Evolutionary conservation across 495 filamentous ascomycete genomes (phyloP).

Genomic region (Penicillium herquei): DNA sequence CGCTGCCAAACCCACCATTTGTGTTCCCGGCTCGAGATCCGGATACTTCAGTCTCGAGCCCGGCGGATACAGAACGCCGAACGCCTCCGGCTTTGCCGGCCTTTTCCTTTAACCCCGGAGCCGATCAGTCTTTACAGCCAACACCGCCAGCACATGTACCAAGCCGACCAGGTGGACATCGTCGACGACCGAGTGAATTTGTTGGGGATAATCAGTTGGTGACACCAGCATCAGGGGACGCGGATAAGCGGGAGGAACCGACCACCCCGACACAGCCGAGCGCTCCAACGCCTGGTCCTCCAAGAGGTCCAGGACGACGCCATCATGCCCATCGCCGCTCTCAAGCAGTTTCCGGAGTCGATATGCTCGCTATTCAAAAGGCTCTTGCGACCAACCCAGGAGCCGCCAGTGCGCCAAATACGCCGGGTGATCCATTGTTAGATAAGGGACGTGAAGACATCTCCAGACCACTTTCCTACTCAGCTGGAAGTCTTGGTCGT

Average conservation of each 20-base stretch:
- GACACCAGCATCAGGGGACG: constrained; percentile 57
- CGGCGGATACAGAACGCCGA: constrained; percentile 13
- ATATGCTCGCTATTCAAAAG: constrained; percentile 71
- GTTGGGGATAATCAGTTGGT: constrained; percentile 69
- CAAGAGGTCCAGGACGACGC: constrained; percentile 52
- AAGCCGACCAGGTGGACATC: constrained; percentile 51
- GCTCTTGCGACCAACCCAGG: constrained; percentile 44
- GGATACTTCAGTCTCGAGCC: constrained; percentile 12
- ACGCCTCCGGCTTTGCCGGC: constrained; percentile 52
- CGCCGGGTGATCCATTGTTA: constrained; percentile 52
- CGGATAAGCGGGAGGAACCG: constrained; percentile 61
- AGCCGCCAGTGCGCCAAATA: constrained; percentile 65
- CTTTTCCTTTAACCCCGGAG: constrained; percentile 65
- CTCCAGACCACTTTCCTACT: constrained; percentile 36
- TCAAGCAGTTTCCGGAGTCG: constrained; percentile 81
- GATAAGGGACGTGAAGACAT: constrained; percentile 30
- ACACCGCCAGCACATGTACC: constrained; percentile 29
- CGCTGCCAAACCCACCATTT: constrained; percentile 69
- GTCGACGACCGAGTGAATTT: constrained; percentile 74
- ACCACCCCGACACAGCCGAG: constrained; percentile 42
- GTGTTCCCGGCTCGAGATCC: constrained; percentile 60
- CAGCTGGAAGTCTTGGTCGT: constrained; percentile 31
- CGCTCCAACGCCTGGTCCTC: constrained; percentile 48
- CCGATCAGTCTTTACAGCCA: constrained; percentile 25
- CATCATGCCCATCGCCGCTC: constrained; percentile 84